Evolutionary conservation across 345 rosid species (phyloP).

Genomic region (Turnera subulata): DNA sequence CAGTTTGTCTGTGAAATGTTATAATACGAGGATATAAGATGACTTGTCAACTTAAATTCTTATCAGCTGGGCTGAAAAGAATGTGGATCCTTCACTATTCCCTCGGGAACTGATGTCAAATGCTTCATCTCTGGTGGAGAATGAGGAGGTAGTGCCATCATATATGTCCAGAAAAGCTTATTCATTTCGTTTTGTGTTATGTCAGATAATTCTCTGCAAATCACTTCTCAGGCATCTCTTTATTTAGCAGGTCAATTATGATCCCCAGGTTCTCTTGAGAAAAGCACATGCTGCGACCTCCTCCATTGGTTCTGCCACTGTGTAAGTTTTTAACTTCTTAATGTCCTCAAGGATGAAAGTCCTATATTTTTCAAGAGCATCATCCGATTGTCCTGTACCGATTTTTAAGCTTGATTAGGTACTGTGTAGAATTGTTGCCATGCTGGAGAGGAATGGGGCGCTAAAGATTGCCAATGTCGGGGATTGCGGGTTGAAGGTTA

Average conservation of each 20-base stretch:
- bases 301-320: slow-evolving; percentile 75
- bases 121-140: slow-evolving; percentile 50
- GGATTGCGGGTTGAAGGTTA: slow-evolving; percentile 76
- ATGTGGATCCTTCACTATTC: slow-evolving; percentile 87
- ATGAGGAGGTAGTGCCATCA: slow-evolving; percentile 44
- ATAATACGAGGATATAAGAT: too few relatives aligned
- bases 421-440: slow-evolving; percentile 77
- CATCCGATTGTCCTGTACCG: too few relatives aligned
- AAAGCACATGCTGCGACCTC: slow-evolving; percentile 79
- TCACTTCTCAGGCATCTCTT: neutral
- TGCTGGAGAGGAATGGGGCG: slow-evolving; percentile 65
- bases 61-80: slow-evolving; percentile 76
- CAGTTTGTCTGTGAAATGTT: too few relatives aligned
- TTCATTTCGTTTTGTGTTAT: neutral
- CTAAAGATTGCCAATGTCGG: slow-evolving; percentile 76
- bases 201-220: neutral
- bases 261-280: slow-evolving; percentile 70
- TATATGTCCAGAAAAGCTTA: neutral
- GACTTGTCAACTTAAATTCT: slow-evolving; percentile 7
- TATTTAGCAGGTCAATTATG: slow-evolving; percentile 54
- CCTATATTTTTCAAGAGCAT: slow-evolving; percentile 13
- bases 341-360: neutral
- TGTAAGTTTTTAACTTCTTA: slow-evolving; percentile 37
- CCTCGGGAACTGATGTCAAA: slow-evolving; percentile 68
- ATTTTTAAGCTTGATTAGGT: too few relatives aligned